Evolutionary conservation across 495 filamentous ascomycete genomes (phyloP).

Genomic region (Sporormia fimetaria): DNA sequence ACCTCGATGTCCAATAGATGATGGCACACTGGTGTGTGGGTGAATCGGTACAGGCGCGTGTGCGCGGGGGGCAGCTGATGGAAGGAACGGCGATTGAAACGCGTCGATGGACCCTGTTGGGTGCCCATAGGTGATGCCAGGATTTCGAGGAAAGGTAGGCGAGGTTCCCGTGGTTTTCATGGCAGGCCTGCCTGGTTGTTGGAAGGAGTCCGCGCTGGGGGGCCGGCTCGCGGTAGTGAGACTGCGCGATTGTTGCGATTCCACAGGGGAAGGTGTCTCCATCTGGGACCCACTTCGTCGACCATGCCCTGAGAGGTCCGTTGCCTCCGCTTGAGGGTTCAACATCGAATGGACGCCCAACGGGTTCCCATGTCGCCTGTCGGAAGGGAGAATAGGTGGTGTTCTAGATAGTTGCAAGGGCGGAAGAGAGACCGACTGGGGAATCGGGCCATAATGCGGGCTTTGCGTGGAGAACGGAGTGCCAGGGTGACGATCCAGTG

Average conservation of each 20-base stretch:
- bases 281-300: slow-evolving; percentile 20
- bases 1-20: slow-evolving; percentile 18
- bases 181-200: slow-evolving; percentile 4
- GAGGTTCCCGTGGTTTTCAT: too few relatives aligned
- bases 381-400: slow-evolving; percentile 19
- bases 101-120: slow-evolving; percentile 29
- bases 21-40: slow-evolving; percentile 26
- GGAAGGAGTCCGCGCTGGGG: slow-evolving; percentile 22
- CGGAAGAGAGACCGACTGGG: slow-evolving; percentile 9
- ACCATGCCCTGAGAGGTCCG: slow-evolving; percentile 12
- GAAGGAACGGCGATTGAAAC: slow-evolving; percentile 29
- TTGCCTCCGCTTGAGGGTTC: slow-evolving; percentile 18
- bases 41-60: slow-evolving; percentile 26
- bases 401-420: slow-evolving; percentile 14
- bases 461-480: slow-evolving; percentile 6
- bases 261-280: slow-evolving; percentile 22
- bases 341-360: slow-evolving; percentile 21
- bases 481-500: slow-evolving; percentile 2
- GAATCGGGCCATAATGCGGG: slow-evolving; percentile 2
- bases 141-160: slow-evolving; percentile 27
- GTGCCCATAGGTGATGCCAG: slow-evolving; percentile 25
- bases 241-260: slow-evolving; percentile 16
- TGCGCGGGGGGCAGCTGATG: slow-evolving; percentile 17
- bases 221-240: slow-evolving; percentile 21
- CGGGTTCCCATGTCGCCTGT: slow-evolving; percentile 13